Percentiles rank a stretch among this genome's conserved stretches.
Evolutionary conservation across 352 stramenopile species (phyloP).

Genomic region (Globisporangium mamillatum): DNA sequence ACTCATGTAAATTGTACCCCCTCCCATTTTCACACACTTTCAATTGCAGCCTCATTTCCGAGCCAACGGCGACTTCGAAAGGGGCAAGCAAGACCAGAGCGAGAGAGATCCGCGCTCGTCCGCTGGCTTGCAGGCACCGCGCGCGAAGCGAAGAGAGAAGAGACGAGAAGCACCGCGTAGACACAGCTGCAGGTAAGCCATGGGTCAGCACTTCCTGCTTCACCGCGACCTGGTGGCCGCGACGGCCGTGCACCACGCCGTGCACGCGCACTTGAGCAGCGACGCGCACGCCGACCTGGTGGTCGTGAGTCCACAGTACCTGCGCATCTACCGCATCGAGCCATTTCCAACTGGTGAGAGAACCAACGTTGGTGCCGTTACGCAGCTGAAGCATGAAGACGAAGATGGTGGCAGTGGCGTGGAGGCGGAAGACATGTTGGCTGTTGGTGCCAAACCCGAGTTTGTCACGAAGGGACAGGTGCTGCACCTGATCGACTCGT

Average conservation of each 20-base stretch:
- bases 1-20: too few species aligned
- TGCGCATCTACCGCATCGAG: slow-evolving; percentile 83
- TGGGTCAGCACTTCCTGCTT: slow-evolving; percentile 85
- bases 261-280: slow-evolving; percentile 62
- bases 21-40: too few species aligned
- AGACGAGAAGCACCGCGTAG: neutral
- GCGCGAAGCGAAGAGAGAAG: neutral
- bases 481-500: slow-evolving; percentile 68
- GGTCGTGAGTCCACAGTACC: slow-evolving; percentile 62
- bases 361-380: neutral
- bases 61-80: neutral
- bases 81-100: neutral
- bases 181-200: slow-evolving; percentile 12
- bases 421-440: neutral
- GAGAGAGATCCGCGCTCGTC: neutral
- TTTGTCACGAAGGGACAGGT: slow-evolving; percentile 51
- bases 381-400: neutral
- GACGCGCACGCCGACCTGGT: slow-evolving; percentile 71
- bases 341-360: slow-evolving; percentile 27
- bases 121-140: neutral
- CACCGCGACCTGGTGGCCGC: slow-evolving; percentile 78
- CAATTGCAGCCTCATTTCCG: neutral
- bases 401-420: neutral
- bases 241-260: slow-evolving; percentile 74
- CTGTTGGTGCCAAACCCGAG: neutral